Evolutionary conservation across 306 rosid genomes (phyloP), one percentile per base, ranked within the genome.

Genomic region (Ormosia semicastrata): DNA sequence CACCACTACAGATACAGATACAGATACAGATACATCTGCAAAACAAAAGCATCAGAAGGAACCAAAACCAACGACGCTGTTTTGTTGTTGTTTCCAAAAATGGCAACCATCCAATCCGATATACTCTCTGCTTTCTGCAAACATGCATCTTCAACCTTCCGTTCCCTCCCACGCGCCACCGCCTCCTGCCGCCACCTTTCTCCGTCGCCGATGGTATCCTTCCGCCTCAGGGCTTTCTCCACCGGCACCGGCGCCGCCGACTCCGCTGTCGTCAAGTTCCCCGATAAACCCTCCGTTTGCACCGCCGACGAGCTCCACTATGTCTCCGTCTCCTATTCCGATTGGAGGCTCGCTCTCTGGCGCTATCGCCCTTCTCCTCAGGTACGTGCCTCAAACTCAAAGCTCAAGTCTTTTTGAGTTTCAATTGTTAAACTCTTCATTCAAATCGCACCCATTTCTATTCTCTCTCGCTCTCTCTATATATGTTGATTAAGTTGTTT

Each of bases 271-370:
- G 69, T 89, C 7, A 83, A 82, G 88, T 14, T 86, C 41, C 82
- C 85, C 15, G 97, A 91, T 6, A 92, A 91, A 84, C 99, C 97
- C 30, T 83, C 97, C 59, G 64, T 89, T 65, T 96, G 99, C 83
- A 93, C 98, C 15, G 99, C 99, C 40, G 99, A 96, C 64, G 99
- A 96, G 85, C 94, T 96, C 5, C 99, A 96, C 77, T 93, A 92
- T 81, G 98, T 93, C 18, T 85, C 99, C 64, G 88, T 92, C n/a
- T 60, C 89, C 9, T 85, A 82, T 81, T 96, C 92, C 81, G 94
- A 92, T 81, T 96, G 99, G 99, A 85, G 83, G 47, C 94, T 93
- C 72, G 97, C 99, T 2, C 94, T 96, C 84, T 96, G 99, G 99
- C 99, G 99, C 32, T 96, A 96, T 76, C 89, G 65, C 37, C 98